phyloP scores from a whole-genome alignment of 768 basidiomycete genomes.

The Russula virescens region DNA sequence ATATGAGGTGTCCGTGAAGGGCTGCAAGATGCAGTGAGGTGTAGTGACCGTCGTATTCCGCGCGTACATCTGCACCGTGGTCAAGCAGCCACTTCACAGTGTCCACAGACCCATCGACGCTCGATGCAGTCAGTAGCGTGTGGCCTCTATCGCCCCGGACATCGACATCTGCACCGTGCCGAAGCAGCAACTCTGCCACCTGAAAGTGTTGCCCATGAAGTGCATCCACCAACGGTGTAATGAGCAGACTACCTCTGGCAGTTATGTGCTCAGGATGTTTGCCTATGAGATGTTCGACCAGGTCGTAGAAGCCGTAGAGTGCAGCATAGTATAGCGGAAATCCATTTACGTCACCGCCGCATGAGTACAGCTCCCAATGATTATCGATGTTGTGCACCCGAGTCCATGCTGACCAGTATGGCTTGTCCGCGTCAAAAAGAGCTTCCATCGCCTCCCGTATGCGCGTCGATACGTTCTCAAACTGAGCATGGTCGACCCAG shows the following conservation, averaged over 20 bases:
- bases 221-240: not conserved
- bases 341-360: no score
- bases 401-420: constrained; percentile 4
- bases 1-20: not conserved
- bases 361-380: not conserved
- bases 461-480: not conserved
- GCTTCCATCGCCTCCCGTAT: not conserved
- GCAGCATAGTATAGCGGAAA: constrained; percentile 1
- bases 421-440: not conserved
- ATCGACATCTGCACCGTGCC: not conserved
- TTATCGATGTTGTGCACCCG: not conserved
- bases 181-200: not conserved
- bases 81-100: not conserved
- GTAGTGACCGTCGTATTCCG: accelerated
- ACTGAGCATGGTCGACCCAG: constrained; percentile 2
- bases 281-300: not conserved
- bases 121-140: not conserved
- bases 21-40: not conserved
- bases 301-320: not conserved
- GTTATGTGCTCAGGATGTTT: not conserved
- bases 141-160: not conserved
- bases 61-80: not conserved
- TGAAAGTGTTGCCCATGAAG: not conserved
- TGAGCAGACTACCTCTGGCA: not conserved
- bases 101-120: accelerated